Evolutionary conservation across 441 rosid species (phyloP).

Genomic region (Biscutella laevigata): DNA sequence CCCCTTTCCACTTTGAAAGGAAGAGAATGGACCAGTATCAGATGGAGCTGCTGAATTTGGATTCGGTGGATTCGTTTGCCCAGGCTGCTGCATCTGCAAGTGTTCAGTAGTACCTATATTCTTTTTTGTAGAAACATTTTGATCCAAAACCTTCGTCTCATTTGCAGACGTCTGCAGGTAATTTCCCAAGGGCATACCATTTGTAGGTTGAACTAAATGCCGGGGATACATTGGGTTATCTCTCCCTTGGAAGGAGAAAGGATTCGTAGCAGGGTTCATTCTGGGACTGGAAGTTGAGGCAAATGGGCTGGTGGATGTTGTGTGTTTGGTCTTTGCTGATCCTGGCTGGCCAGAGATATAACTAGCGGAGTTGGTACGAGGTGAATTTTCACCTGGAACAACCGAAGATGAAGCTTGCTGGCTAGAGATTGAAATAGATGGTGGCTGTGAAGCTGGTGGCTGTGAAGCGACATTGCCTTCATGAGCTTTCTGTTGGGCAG

Average conservation of each 20-base stretch:
- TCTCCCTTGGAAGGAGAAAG: slow-evolving; percentile 53
- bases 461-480: slow-evolving; percentile 57
- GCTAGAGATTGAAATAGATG: slow-evolving; percentile 50
- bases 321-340: slow-evolving; percentile 59
- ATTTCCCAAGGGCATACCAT: slow-evolving; percentile 67
- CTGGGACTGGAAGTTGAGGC: slow-evolving; percentile 52
- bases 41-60: slow-evolving; percentile 49
- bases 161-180: slow-evolving; percentile 57
- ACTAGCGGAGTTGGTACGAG: slow-evolving; percentile 70
- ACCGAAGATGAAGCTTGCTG: slow-evolving; percentile 69
- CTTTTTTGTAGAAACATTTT: slow-evolving; percentile 44
- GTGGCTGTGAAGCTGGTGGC: slow-evolving; percentile 44
- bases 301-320: slow-evolving; percentile 40
- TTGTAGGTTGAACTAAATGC: slow-evolving; percentile 45
- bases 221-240: slow-evolving; percentile 62
- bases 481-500: slow-evolving; percentile 66
- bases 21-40: slow-evolving; percentile 36
- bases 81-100: slow-evolving; percentile 54
- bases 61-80: slow-evolving; percentile 57
- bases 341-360: slow-evolving; percentile 84
- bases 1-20: slow-evolving; percentile 50
- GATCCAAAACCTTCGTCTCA: slow-evolving; percentile 45
- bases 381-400: slow-evolving; percentile 64
- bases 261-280: slow-evolving; percentile 44
- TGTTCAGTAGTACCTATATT: slow-evolving; percentile 41